Conservation (phyloP, 2,329 filamentous ascomycete species). For the Arthrobotrys sinensis region DNA sequence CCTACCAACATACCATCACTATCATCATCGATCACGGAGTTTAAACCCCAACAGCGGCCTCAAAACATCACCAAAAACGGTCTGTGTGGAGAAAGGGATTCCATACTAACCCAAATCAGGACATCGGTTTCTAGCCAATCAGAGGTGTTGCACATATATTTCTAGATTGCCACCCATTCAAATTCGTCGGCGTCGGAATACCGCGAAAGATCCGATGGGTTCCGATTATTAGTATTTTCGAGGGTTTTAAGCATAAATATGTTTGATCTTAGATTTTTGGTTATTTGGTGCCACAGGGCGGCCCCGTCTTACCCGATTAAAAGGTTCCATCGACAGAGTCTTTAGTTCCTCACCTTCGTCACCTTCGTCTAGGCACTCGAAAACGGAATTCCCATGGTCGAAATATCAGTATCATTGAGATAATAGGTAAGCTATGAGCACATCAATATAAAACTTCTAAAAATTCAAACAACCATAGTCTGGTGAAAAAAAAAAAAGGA, state of each 20-base stretch:
- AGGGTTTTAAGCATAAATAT: neutral
- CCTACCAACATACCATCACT: neutral
- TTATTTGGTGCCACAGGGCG: too few species aligned
- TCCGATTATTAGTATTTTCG: neutral
- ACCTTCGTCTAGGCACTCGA: too few species aligned
- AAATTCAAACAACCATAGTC: neutral
- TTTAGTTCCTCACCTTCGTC: too few species aligned
- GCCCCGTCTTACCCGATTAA: too few species aligned
- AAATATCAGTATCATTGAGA: conserved; percentile 9
- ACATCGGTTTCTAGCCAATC: conserved; percentile 29
- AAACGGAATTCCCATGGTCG: neutral
- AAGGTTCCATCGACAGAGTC: too few species aligned
- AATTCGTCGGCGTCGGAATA: conserved; percentile 2
- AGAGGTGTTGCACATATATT: conserved; percentile 3
- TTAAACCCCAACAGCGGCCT: neutral
- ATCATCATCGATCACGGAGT: neutral
- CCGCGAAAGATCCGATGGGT: neutral
- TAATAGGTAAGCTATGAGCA: conserved; percentile 10
- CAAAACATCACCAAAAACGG: conserved; percentile 11
- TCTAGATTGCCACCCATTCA: neutral
- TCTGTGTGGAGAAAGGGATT: neutral
- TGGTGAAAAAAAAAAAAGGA: neutral
- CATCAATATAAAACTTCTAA: neutral
- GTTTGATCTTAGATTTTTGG: too few species aligned
- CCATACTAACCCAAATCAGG: conserved; percentile 18